phyloP scores from a whole-genome alignment of 345 rosid species.

The Pistacia vera region DNA sequence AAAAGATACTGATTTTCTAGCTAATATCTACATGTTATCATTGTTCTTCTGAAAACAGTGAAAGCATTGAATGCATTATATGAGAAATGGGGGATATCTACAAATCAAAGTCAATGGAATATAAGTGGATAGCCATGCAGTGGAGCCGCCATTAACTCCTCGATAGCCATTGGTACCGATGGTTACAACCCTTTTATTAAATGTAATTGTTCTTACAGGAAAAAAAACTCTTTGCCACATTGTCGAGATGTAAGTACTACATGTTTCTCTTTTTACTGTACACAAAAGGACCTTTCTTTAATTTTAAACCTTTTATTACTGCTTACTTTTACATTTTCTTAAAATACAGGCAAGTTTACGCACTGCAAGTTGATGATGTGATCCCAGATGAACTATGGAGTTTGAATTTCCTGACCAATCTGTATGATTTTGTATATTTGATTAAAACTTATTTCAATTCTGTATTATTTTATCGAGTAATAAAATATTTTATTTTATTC shows the following conservation, averaged over 20 bases:
- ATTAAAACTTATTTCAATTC: no score
- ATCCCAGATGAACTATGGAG: constrained; percentile 61
- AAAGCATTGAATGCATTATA: constrained; percentile 44
- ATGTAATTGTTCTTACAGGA: constrained; percentile 42
- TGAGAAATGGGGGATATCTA: constrained; percentile 37
- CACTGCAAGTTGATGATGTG: constrained; percentile 29
- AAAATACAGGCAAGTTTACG: constrained; percentile 41
- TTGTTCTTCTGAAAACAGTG: constrained; percentile 20
- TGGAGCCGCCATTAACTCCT: constrained; percentile 36
- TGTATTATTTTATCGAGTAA: no score
- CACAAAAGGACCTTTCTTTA: no score
- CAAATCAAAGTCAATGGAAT: constrained; percentile 41
- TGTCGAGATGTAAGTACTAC: constrained; percentile 36
- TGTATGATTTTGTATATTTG: constrained; percentile 35
- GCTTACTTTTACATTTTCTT: background rate
- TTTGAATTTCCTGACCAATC: constrained; percentile 42
- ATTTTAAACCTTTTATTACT: no score
- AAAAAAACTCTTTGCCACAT: constrained; percentile 45
- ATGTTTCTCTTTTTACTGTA: no score
- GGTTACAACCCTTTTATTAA: constrained; percentile 47
- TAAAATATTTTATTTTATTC: no score
- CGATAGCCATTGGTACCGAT: background rate
- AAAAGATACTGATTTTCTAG: no score
- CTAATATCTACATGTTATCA: no score
- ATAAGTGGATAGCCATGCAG: constrained; percentile 47